phyloP scores from a whole-genome alignment of 1,284 basidiomycete genomes.

The Tilletia caries region DNA sequence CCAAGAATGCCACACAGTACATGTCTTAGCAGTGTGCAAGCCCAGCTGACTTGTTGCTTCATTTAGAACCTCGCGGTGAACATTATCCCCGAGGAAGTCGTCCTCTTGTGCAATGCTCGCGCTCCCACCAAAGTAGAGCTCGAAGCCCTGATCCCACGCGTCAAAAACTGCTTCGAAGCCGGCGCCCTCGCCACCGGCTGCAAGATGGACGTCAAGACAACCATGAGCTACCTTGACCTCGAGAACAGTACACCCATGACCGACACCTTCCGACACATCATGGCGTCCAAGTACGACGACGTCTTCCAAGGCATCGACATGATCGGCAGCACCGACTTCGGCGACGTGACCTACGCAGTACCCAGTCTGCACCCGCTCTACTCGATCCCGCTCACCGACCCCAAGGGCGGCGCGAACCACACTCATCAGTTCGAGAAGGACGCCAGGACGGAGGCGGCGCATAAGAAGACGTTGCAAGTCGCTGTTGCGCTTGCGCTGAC shows the following conservation, averaged over 20 bases:
- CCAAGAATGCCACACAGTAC: background rate
- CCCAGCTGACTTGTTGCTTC: background rate
- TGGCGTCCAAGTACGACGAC: conserved; percentile 47
- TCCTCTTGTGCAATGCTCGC: conserved; percentile 67
- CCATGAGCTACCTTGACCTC: conserved; percentile 50
- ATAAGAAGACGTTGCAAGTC: conserved; percentile 49
- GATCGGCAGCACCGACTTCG: conserved; percentile 52
- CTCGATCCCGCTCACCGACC: conserved; percentile 45
- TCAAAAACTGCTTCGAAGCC: conserved; percentile 68
- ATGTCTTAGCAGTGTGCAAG: background rate
- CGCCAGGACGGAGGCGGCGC: conserved; percentile 40
- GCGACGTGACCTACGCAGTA: conserved; percentile 52
- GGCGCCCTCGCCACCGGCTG: conserved; percentile 70
- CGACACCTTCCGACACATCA: conserved; percentile 35
- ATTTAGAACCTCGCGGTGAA: conserved; percentile 12
- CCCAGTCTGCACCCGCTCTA: conserved; percentile 53
- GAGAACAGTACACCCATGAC: conserved; percentile 36
- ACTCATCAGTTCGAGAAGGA: conserved; percentile 44
- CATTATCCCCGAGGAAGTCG: conserved; percentile 77
- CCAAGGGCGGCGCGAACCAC: conserved; percentile 48
- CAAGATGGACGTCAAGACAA: conserved; percentile 58
- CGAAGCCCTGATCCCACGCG: conserved; percentile 59
- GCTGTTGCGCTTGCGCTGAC: conserved; percentile 52
- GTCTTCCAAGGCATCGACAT: conserved; percentile 14
- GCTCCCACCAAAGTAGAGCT: conserved; percentile 65